These are phyloP conservation scores for Tylopilus sp. DNA, from an alignment of 1,284 basidiomycete genomes.

Conservation along the genomic window DNA sequence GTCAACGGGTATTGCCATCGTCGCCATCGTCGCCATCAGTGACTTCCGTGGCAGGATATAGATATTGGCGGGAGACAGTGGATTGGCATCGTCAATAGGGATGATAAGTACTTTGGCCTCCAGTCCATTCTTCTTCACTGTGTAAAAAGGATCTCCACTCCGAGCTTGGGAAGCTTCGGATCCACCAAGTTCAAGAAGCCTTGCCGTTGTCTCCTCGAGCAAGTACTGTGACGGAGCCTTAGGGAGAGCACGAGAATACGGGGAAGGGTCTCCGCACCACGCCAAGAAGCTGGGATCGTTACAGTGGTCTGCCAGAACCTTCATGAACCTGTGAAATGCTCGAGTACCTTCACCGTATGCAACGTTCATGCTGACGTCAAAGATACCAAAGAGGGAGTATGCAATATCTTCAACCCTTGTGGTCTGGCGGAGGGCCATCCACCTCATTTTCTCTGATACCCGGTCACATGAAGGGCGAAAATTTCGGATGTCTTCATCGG, in stretches of 20 bases:
- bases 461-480: constrained; percentile 7
- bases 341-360: constrained; percentile 8
- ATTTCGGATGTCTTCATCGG: not conserved
- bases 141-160: constrained; percentile 1
- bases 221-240: constrained; percentile 2
- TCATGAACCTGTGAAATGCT: constrained; percentile 6
- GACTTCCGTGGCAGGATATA: constrained; percentile 1
- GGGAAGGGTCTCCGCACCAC: constrained; percentile 1
- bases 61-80: not conserved
- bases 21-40: not conserved
- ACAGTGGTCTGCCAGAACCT: not conserved
- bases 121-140: constrained; percentile 6
- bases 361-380: constrained; percentile 7
- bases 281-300: constrained; percentile 3
- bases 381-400: constrained; percentile 15
- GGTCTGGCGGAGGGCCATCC: constrained; percentile 12
- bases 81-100: constrained; percentile 3
- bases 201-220: not conserved
- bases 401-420: constrained; percentile 10
- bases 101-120: constrained; percentile 6
- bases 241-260: constrained; percentile 1
- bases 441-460: constrained; percentile 13
- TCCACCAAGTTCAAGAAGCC: constrained; percentile 2
- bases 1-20: constrained; percentile 5
- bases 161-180: not conserved